These are phyloP conservation scores for Lantana camara DNA, from an alignment of 257 asterid genomes.

Conservation along the genomic window DNA sequence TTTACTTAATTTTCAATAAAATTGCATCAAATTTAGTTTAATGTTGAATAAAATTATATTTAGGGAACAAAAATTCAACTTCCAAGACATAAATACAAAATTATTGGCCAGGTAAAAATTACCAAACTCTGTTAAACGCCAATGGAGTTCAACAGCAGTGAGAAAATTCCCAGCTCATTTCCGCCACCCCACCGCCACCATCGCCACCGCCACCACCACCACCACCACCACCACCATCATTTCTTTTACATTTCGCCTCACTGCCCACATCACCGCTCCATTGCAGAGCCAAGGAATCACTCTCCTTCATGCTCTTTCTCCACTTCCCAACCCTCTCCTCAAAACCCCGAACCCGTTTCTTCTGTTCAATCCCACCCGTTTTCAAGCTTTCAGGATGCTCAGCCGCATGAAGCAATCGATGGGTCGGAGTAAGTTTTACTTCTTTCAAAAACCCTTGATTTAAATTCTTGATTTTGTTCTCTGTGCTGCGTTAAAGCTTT, in stretches of 20 bases:
- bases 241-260: slow-evolving; percentile 48
- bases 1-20: too few relatives aligned
- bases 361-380: slow-evolving; percentile 25
- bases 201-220: slow-evolving; percentile 29
- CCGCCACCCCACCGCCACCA: slow-evolving; percentile 25
- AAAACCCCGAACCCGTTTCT: slow-evolving; percentile 30
- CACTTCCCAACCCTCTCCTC: slow-evolving; percentile 30
- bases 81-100: too few relatives aligned
- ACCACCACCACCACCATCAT: slow-evolving; percentile 44
- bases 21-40: too few relatives aligned
- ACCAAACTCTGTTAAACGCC: too few relatives aligned
- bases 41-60: too few relatives aligned
- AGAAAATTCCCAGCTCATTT: slow-evolving; percentile 7
- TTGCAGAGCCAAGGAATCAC: slow-evolving; percentile 46
- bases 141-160: slow-evolving; percentile 29
- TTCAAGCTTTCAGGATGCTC: slow-evolving; percentile 22
- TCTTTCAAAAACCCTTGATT: not conserved
- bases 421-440: slow-evolving; percentile 32
- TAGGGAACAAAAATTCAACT: too few relatives aligned
- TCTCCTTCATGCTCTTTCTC: slow-evolving; percentile 47
- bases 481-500: too few relatives aligned
- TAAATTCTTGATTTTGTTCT: not conserved
- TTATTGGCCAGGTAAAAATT: too few relatives aligned
- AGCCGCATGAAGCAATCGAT: slow-evolving; percentile 5
- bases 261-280: slow-evolving; percentile 57